Percentiles rank a stretch among this genome's conserved stretches.
phyloP scores from a whole-genome alignment of 1,284 basidiomycete species.

The Tylopilus sp. region DNA sequence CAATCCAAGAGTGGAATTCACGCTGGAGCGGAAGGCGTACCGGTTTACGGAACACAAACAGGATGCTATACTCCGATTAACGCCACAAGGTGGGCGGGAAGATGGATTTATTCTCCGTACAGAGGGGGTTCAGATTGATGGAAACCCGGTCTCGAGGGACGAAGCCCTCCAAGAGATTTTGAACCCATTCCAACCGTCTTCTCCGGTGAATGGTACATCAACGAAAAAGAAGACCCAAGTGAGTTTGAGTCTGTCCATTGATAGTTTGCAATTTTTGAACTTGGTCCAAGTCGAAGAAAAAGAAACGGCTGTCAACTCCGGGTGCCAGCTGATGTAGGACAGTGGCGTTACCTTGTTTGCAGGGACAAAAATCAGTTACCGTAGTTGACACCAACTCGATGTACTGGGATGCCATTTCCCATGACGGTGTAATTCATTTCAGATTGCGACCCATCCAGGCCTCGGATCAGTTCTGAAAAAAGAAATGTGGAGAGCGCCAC shows the following conservation, averaged over 20 bases:
- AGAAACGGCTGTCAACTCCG: slow-evolving; percentile 17
- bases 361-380: no score
- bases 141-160: slow-evolving; percentile 28
- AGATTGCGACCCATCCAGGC: no score
- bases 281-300: slow-evolving; percentile 29
- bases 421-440: no score
- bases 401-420: no score
- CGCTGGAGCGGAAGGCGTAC: slow-evolving; percentile 38
- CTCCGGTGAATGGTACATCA: background rate
- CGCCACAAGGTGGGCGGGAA: slow-evolving; percentile 17
- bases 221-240: slow-evolving; percentile 29
- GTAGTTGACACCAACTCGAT: no score
- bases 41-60: slow-evolving; percentile 34
- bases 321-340: slow-evolving; percentile 14
- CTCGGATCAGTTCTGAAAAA: no score
- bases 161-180: slow-evolving; percentile 33
- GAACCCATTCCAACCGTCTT: slow-evolving; percentile 25
- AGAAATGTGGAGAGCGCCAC: no score
- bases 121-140: slow-evolving; percentile 38
- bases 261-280: slow-evolving; percentile 14
- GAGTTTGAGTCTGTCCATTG: slow-evolving; percentile 13
- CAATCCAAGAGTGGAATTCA: slow-evolving; percentile 35
- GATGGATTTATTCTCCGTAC: slow-evolving; percentile 37
- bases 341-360: background rate
- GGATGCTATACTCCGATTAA: slow-evolving; percentile 33